Base-by-base conservation (phyloP, 768 basidiomycete genomes). In the Collybiopsis confluens region DNA sequence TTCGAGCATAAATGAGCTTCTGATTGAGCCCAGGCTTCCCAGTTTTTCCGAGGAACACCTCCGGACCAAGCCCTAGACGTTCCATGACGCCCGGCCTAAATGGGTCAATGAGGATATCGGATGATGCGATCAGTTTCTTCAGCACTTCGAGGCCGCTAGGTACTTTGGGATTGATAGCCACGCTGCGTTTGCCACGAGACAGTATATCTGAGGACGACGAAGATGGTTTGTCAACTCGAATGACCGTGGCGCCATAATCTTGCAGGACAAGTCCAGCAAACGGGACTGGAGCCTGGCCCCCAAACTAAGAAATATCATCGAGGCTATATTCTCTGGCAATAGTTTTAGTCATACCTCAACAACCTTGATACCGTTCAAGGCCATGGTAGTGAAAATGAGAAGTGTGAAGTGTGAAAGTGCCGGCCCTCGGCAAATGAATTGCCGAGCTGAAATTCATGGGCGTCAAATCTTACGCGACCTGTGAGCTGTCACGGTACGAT, bases 31-130 rank as follows among this genome's bases (percentile, higher is more conserved):
- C 85, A 46, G 70, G 67, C 26, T 61, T 73, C 28, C 52, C 52
- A 33, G 35, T 18, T 23, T 62, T 62, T 45, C 83, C 82, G 16
- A 90, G 68, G 61, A 92, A 90, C 3, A 85, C 74, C 4, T 86
- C 80, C 1, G 90, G 91, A 10, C 88, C 90, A 10, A 93, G 72
- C 2, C 86, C 86, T 33, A 91, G 70, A 56, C 79, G 77, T 63
- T 93, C 90, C 70, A 92, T 75, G 2, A 92, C 88, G 1, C 90
- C 91, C 49, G 90, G 90, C 41, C 90, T 74, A 66, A 88, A 93
- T 1, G 91, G 83, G 64, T 93, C 90, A 61, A 93, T 88, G 38
- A 92, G 70, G 16, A 92, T 76, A 66, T 93, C 90, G 15, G 88
- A 86, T 27, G 74, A 66, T 23, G 71, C 64, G 23, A 92, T 79